These are phyloP conservation scores for Aspergillus homomorphus DNA, from an alignment of 495 filamentous ascomycete species.

Conservation along the genomic window DNA sequence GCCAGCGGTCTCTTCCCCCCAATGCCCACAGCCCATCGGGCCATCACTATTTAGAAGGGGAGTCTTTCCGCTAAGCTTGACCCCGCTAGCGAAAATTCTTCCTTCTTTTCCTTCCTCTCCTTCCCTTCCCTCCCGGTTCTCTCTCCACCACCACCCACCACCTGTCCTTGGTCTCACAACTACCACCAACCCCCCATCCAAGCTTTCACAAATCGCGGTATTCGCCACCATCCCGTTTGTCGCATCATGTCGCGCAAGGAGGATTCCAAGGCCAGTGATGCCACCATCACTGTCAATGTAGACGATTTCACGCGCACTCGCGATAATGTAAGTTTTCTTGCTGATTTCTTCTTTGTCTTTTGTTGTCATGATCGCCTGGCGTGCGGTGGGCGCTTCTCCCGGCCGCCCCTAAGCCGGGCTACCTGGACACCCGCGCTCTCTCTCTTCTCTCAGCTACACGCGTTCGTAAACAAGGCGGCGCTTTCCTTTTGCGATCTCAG, in stretches of 20 bases:
- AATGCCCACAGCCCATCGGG: neutral
- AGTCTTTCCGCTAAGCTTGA: slow-evolving; percentile 8
- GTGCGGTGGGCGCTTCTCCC: neutral
- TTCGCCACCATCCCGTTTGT: slow-evolving; percentile 13
- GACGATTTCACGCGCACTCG: slow-evolving; percentile 61
- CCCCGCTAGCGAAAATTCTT: slow-evolving; percentile 27
- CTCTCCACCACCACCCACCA: slow-evolving; percentile 3
- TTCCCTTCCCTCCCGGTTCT: slow-evolving; percentile 7
- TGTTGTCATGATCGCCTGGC: slow-evolving; percentile 9
- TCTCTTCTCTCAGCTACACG: slow-evolving; percentile 1
- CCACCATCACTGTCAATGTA: slow-evolving; percentile 48
- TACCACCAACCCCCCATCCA: neutral
- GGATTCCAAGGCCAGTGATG: slow-evolving; percentile 30
- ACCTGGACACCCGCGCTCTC: neutral
- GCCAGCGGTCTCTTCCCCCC: neutral
- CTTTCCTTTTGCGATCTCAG: neutral
- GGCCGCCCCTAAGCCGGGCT: slow-evolving; percentile 1
- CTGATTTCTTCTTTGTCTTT: slow-evolving; percentile 10
- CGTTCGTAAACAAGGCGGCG: slow-evolving; percentile 14
- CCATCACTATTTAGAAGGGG: slow-evolving; percentile 20
- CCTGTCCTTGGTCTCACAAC: too few relatives aligned
- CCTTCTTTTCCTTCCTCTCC: slow-evolving; percentile 18
- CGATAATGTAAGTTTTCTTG: slow-evolving; percentile 55
- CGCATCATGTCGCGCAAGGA: slow-evolving; percentile 35
- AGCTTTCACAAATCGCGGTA: slow-evolving; percentile 8